Conservation (phyloP, 768 basidiomycete species). For the Hemileccinum impolitum region DNA sequence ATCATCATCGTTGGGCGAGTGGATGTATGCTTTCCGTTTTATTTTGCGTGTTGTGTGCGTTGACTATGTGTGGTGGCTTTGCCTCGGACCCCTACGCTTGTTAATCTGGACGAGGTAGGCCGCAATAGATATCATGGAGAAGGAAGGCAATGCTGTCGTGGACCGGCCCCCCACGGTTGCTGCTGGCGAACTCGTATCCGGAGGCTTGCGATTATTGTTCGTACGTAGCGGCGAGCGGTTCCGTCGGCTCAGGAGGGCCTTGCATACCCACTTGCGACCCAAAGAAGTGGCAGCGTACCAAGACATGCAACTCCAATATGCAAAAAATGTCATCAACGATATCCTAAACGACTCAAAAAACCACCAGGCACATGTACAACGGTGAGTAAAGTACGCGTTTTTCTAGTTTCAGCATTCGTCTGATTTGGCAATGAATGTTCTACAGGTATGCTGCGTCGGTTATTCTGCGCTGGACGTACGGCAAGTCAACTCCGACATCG, state of each 20-base stretch:
- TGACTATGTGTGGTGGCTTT: background rate
- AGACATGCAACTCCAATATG: conserved; percentile 39
- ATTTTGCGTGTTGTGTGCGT: background rate
- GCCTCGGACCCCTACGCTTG: background rate
- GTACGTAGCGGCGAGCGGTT: conserved; percentile 50
- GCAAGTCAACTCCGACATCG: conserved; percentile 23
- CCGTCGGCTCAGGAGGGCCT: conserved; percentile 50
- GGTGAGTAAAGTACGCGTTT: conserved; percentile 31
- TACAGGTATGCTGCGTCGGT: conserved; percentile 26
- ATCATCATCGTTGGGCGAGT: conserved; percentile 20
- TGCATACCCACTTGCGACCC: conserved; percentile 52
- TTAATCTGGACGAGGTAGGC: conserved; percentile 34
- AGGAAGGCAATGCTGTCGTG: conserved; percentile 45
- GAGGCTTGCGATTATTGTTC: conserved; percentile 50
- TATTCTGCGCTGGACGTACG: conserved; percentile 22
- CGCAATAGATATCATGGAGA: conserved; percentile 58
- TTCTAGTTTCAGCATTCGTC: too few relatives aligned
- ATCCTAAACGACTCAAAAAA: conserved; percentile 31
- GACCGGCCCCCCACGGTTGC: conserved; percentile 52
- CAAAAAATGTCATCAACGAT: conserved; percentile 22
- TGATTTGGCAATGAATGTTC: background rate
- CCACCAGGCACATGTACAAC: conserved; percentile 44
- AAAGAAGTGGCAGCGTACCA: conserved; percentile 39
- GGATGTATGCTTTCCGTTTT: conserved; percentile 11
- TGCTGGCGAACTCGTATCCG: conserved; percentile 49